Base-by-base conservation (phyloP, 805 yeast species). In the Kurtzmaniella fragi region DNA sequence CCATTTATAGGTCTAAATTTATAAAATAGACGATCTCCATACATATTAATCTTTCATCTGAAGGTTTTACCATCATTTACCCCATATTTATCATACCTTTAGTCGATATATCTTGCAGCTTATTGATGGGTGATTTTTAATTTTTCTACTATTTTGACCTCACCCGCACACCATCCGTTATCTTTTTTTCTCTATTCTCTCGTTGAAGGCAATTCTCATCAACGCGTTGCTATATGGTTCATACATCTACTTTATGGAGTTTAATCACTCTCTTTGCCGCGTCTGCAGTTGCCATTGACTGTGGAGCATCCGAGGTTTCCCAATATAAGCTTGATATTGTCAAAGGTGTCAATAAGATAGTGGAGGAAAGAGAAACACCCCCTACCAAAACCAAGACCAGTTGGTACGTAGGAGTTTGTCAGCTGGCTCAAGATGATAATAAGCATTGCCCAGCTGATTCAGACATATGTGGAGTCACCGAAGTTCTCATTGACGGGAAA, bases 341-440 rank as follows among this genome's bases (percentile, higher is more conserved):
- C 35, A 68, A 70, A 36, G 84, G 83, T 3, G 54, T 75, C 4
- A 75, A 77, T 47, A 38, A 61, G 1, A 61, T 67, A n/a, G 52
- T 69, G 5, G 29, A 50, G 4, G 48, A 67, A 13, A 62, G 59
- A 26, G 73, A 71, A 32, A 86, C 96, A 9, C 98, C 98, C 13
- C 98, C 99, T 1, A 75, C 91, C 10, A 62, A 59, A 26, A 77
- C 84, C 1, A 71, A 65, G 36, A 59, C 70, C 27, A 70, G 76
- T 2, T 86, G 96, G 90, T 78, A 71, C 51, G 46, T 90, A 28
- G 83, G 87, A 37, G 67, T 88, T 7, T 87, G 95, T 62, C 79
- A 77, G 34, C 63, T 75, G 0, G 56, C 71, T n/a, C 56, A 60
- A 26, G 53, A 63, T 27, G 53, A 49, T 20, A 55, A 65, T 7